Percentiles rank a stretch among this genome's conserved stretches.
phyloP scores from a whole-genome alignment of 2,329 filamentous ascomycete genomes.

The Colletotrichum costaricense region DNA sequence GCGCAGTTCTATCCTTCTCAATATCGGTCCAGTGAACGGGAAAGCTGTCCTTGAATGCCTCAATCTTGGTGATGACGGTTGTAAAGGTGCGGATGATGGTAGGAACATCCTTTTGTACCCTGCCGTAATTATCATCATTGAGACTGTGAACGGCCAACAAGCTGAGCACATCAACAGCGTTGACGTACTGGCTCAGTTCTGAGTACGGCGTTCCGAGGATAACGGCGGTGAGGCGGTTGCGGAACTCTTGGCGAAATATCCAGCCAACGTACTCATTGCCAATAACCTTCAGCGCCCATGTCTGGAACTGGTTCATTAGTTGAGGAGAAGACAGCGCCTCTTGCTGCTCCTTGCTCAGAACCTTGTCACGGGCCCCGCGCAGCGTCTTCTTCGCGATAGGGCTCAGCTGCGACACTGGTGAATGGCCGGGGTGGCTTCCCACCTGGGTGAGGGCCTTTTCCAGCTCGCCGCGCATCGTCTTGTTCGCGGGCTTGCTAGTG shows the following conservation, averaged over 20 bases:
- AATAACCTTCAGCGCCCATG: constrained; percentile 58
- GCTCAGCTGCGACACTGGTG: constrained; percentile 60
- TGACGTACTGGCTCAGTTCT: constrained; percentile 74
- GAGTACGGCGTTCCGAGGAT: constrained; percentile 81
- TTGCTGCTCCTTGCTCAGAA: constrained; percentile 65
- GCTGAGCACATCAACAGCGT: constrained; percentile 77
- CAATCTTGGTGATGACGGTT: constrained; percentile 73
- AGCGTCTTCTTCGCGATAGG: constrained; percentile 63
- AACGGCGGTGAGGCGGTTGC: constrained; percentile 71
- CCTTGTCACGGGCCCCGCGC: constrained; percentile 57
- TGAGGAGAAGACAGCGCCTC: constrained; percentile 63
- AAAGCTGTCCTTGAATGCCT: constrained; percentile 70
- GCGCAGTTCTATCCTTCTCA: constrained; percentile 62
- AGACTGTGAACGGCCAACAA: constrained; percentile 79
- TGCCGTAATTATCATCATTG: constrained; percentile 84
- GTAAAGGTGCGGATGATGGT: constrained; percentile 80
- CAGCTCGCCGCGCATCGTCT: constrained; percentile 54
- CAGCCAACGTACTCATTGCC: constrained; percentile 67
- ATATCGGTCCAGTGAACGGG: constrained; percentile 85
- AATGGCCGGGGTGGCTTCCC: constrained; percentile 58
- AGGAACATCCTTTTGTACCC: constrained; percentile 85
- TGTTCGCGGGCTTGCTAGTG: constrained; percentile 49
- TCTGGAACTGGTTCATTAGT: constrained; percentile 59
- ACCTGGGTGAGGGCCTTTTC: constrained; percentile 58
- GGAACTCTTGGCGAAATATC: constrained; percentile 78